Conservation (phyloP, 805 yeast genomes). For the Zygosaccharomyces gambellarensis region DNA sequence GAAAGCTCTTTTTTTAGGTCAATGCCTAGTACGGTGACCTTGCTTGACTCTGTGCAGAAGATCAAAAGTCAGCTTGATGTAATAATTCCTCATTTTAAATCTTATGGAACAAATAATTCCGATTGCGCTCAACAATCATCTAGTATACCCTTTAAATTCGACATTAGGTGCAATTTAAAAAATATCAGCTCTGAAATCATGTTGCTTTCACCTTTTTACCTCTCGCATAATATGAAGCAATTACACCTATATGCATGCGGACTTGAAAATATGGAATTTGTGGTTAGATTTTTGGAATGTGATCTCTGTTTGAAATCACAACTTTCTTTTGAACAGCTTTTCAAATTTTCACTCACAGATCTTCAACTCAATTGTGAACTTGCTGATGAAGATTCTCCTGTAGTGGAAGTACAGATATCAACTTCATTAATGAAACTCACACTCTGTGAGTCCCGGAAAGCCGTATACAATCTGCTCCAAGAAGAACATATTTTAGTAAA, state of each 20-base stretch:
- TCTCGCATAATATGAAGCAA: slow-evolving; percentile 23
- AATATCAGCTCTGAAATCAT: slow-evolving; percentile 26
- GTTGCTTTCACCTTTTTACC: slow-evolving; percentile 23
- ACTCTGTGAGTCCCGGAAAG: slow-evolving; percentile 28
- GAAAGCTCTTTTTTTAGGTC: slow-evolving; percentile 22
- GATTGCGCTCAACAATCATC: neutral
- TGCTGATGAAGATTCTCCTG: slow-evolving; percentile 8
- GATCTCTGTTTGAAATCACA: slow-evolving; percentile 25
- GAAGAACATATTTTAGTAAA: slow-evolving; percentile 26
- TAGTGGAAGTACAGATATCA: slow-evolving; percentile 11
- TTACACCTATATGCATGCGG: slow-evolving; percentile 19
- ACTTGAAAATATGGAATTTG: slow-evolving; percentile 14
- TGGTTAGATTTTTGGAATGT: slow-evolving; percentile 23
- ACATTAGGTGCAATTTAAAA: slow-evolving; percentile 11
- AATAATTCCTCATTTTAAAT: neutral
- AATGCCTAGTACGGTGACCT: slow-evolving; percentile 19
- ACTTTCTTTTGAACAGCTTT: slow-evolving; percentile 27
- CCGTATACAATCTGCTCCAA: slow-evolving; percentile 23
- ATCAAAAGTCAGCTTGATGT: slow-evolving; percentile 9
- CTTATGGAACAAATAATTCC: slow-evolving; percentile 3
- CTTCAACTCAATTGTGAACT: slow-evolving; percentile 14
- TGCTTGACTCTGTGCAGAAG: slow-evolving; percentile 15
- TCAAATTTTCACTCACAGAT: slow-evolving; percentile 25
- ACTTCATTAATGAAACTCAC: slow-evolving; percentile 27
- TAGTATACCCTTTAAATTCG: neutral